These are phyloP conservation scores for Solanum hybrid DNA, from an alignment of 305 asterid genomes.

Conservation along the genomic window DNA sequence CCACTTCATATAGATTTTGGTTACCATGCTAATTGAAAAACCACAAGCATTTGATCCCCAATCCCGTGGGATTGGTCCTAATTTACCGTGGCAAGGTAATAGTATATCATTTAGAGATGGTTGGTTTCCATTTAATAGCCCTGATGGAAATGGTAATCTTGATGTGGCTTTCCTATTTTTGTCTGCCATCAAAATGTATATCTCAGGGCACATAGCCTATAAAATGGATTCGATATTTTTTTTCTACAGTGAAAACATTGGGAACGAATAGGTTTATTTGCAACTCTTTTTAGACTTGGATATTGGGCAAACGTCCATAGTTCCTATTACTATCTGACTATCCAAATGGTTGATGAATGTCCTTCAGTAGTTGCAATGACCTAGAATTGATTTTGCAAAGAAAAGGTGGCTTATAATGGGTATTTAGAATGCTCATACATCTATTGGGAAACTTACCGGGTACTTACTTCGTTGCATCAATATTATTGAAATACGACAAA, in stretches of 20 bases:
- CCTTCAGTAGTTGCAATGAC: neutral
- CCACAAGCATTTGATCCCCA: neutral
- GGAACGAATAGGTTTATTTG: neutral
- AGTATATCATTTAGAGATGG: too few species aligned
- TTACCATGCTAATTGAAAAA: neutral
- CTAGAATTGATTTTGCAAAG: neutral
- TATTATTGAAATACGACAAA: too few species aligned
- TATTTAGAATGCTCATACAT: neutral
- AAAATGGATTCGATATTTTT: too few species aligned
- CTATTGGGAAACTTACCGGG: neutral
- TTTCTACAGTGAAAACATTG: neutral
- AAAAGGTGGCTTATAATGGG: neutral
- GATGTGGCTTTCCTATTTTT: too few species aligned
- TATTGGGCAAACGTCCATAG: neutral
- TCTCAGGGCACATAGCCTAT: neutral
- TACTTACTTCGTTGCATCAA: neutral
- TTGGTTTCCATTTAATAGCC: too few species aligned
- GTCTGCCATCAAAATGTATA: too few species aligned
- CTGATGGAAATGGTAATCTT: too few species aligned
- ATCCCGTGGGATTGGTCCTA: too few species aligned
- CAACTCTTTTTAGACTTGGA: neutral
- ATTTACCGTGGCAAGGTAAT: too few species aligned
- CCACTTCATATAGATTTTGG: neutral
- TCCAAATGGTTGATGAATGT: neutral
- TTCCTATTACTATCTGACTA: neutral